Percentiles rank a stretch among this genome's conserved stretches.
These are phyloP conservation scores for Ceratobasidium sp. DNA, from an alignment of 1,284 basidiomycete genomes.

Conservation along the genomic window DNA sequence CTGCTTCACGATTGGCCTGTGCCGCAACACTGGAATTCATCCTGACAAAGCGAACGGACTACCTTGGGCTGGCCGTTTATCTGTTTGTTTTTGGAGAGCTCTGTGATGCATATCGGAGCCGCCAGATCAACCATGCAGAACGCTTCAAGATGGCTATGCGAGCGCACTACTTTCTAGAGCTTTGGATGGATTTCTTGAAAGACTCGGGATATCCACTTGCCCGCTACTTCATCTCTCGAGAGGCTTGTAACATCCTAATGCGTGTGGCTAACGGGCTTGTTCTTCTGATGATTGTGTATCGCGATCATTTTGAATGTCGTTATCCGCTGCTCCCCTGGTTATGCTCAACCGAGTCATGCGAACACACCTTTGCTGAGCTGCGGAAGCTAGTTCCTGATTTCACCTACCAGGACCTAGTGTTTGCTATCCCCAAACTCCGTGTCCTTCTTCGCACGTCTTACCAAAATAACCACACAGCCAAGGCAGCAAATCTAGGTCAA, in stretches of 20 bases:
- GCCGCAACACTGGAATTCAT: constrained; percentile 52
- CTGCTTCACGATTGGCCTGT: constrained; percentile 58
- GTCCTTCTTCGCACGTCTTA: neutral
- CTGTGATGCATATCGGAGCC: constrained; percentile 58
- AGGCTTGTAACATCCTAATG: constrained; percentile 55
- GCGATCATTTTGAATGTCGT: constrained; percentile 53
- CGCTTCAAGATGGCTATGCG: constrained; percentile 57
- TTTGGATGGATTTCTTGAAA: constrained; percentile 56
- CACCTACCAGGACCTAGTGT: constrained; percentile 56
- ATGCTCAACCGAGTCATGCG: constrained; percentile 56
- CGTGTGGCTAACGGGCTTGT: constrained; percentile 57
- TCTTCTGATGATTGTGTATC: constrained; percentile 56
- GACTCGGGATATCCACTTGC: constrained; percentile 50
- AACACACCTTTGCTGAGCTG: constrained; percentile 58
- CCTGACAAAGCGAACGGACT: neutral
- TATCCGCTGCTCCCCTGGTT: constrained; percentile 60
- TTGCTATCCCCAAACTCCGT: constrained; percentile 55
- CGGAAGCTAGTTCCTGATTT: constrained; percentile 58
- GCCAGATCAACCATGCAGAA: constrained; percentile 54
- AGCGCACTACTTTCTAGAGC: constrained; percentile 56
- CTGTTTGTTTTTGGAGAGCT: constrained; percentile 59
- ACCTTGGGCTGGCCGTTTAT: constrained; percentile 53
- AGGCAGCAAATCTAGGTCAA: neutral
- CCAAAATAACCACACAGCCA: neutral
- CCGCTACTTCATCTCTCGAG: constrained; percentile 56